phyloP scores from a whole-genome alignment of 148 eudicot species.

The Vaccinium vitisidaea region DNA sequence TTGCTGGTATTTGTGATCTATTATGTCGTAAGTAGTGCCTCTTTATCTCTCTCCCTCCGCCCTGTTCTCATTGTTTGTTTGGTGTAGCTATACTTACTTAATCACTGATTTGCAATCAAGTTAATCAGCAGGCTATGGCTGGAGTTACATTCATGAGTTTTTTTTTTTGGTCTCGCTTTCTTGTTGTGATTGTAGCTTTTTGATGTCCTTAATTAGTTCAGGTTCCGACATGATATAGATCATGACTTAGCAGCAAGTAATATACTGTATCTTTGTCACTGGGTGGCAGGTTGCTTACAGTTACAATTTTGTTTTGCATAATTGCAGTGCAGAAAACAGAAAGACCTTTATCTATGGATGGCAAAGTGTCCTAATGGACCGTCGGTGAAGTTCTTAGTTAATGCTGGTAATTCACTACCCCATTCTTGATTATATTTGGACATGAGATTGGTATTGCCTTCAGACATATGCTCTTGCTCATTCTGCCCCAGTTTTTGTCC shows the following conservation, averaged over 20 bases:
- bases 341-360: constrained; percentile 95
- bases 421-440: not conserved
- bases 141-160: not conserved
- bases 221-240: not conserved
- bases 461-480: not conserved
- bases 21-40: not conserved
- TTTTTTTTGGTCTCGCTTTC: not conserved
- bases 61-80: not conserved
- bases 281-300: constrained; percentile 5
- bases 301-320: not conserved
- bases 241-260: not conserved
- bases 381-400: constrained; percentile 88
- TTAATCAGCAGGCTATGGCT: not conserved
- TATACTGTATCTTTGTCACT: not conserved
- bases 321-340: constrained; percentile 88
- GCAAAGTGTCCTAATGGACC: constrained; percentile 96
- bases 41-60: too few relatives aligned
- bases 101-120: not conserved
- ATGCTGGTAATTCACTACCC: constrained; percentile 59
- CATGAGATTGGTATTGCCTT: constrained; percentile 2
- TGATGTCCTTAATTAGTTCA: not conserved
- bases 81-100: not conserved
- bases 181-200: not conserved
- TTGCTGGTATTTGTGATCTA: constrained; percentile 1
- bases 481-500: not conserved